phyloP scores from a whole-genome alignment of 495 filamentous ascomycete species.

The Cercophora newfieldiana region DNA sequence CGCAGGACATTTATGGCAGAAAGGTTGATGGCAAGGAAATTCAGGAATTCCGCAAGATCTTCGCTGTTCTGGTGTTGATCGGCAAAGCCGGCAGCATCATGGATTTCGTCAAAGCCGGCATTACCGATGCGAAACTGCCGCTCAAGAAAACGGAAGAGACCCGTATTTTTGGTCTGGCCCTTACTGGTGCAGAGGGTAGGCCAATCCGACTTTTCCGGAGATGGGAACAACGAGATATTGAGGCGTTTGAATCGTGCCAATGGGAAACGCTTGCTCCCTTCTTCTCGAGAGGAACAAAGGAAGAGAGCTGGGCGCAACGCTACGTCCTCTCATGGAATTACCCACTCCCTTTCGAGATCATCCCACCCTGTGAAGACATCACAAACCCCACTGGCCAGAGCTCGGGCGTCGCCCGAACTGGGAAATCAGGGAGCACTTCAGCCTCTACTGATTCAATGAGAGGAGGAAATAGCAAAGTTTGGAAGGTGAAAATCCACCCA shows the following conservation, averaged over 20 bases:
- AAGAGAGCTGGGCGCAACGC: background rate
- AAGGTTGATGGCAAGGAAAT: background rate
- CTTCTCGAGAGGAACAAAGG: background rate
- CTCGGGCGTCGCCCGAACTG: background rate
- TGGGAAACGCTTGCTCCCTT: background rate
- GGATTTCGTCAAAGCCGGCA: background rate
- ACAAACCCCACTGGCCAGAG: too few species aligned
- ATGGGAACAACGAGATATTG: background rate
- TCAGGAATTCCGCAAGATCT: background rate
- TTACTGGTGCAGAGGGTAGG: too few species aligned
- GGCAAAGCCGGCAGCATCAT: background rate
- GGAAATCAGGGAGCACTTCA: background rate
- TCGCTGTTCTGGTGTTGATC: slow-evolving; percentile 4
- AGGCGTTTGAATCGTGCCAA: background rate
- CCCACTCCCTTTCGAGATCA: slow-evolving; percentile 4
- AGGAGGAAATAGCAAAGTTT: background rate
- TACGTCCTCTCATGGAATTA: background rate
- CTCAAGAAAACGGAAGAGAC: too few species aligned
- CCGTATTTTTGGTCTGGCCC: too few species aligned
- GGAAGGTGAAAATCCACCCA: slow-evolving; percentile 3
- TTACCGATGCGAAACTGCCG: too few species aligned
- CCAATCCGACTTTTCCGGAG: background rate
- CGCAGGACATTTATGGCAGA: background rate
- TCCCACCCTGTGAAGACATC: too few species aligned
- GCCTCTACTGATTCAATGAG: background rate